A percentile compares a stretch with the other conserved stretches of the same genome.
phyloP scores from a whole-genome alignment of 2,329 filamentous ascomycete genomes.

The Lachnellula suecica region DNA sequence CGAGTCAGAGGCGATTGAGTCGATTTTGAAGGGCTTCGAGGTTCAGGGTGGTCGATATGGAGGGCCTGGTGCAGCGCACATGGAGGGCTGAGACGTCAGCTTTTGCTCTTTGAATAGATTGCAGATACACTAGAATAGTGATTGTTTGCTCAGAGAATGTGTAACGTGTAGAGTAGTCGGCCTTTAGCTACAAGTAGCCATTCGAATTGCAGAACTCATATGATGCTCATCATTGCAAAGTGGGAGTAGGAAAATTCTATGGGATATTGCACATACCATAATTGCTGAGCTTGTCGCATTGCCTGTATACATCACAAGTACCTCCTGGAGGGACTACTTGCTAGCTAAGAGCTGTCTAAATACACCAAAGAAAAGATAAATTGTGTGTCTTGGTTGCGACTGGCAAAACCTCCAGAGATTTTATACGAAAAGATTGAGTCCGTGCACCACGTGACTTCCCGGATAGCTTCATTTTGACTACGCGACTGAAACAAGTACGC shows the following conservation, averaged over 20 bases:
- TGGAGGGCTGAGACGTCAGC: conserved; percentile 16
- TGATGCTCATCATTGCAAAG: conserved; percentile 26
- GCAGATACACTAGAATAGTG: conserved; percentile 3
- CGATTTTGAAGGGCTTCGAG: conserved; percentile 47
- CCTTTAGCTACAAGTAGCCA: conserved; percentile 22
- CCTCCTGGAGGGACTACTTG: no score
- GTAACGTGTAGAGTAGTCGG: conserved; percentile 31
- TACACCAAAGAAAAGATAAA: no score
- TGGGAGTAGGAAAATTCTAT: not conserved
- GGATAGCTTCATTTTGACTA: not conserved
- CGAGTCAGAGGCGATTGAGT: conserved; percentile 52
- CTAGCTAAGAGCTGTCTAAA: no score
- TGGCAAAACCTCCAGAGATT: no score
- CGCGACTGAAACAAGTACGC: not conserved
- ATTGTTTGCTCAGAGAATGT: conserved; percentile 27
- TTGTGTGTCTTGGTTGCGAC: no score
- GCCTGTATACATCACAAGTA: no score
- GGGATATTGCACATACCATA: not conserved
- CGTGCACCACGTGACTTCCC: not conserved
- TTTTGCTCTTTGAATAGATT: conserved; percentile 1
- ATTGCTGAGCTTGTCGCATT: not conserved
- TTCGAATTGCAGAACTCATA: conserved; percentile 34
- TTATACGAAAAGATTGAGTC: not conserved
- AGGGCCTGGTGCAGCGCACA: conserved; percentile 3
- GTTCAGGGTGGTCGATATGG: conserved; percentile 49